phyloP scores from a whole-genome alignment of 495 filamentous ascomycete species.

The Penicillium diatomitis region DNA sequence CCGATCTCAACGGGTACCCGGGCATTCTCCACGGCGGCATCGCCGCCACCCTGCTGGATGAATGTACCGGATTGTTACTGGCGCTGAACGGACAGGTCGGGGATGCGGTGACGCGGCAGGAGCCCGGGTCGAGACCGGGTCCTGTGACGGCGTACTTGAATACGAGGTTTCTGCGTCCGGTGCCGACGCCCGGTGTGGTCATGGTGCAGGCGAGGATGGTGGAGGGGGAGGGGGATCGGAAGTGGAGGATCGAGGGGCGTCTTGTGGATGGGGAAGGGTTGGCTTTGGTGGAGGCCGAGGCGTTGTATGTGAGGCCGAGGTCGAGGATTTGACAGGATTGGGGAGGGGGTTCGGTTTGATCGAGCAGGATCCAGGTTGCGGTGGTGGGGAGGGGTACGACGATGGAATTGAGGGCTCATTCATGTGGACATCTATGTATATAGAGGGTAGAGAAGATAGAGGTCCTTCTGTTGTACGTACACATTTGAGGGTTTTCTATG shows the following conservation, averaged over 20 bases:
- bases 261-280: constrained; percentile 30
- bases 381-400: too few relatives aligned
- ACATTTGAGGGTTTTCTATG: too few relatives aligned
- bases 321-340: constrained; percentile 8
- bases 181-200: constrained; percentile 43
- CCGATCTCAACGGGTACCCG: constrained; percentile 48
- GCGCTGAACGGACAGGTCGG: not conserved
- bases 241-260: constrained; percentile 34
- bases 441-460: too few relatives aligned
- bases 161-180: constrained; percentile 43
- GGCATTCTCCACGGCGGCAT: constrained; percentile 36
- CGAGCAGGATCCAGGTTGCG: too few relatives aligned
- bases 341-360: too few relatives aligned
- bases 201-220: constrained; percentile 36
- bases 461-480: too few relatives aligned
- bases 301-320: constrained; percentile 33
- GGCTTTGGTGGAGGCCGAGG: constrained; percentile 37
- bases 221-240: constrained; percentile 32
- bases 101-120: constrained; percentile 1
- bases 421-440: too few relatives aligned
- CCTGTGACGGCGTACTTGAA: constrained; percentile 51
- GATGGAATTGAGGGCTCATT: too few relatives aligned
- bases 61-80: constrained; percentile 42
- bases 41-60: constrained; percentile 54
- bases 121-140: constrained; percentile 1